phyloP scores from a whole-genome alignment of 176 grass and related monocot genomes.

The Miscanthus lutarioriparius region DNA sequence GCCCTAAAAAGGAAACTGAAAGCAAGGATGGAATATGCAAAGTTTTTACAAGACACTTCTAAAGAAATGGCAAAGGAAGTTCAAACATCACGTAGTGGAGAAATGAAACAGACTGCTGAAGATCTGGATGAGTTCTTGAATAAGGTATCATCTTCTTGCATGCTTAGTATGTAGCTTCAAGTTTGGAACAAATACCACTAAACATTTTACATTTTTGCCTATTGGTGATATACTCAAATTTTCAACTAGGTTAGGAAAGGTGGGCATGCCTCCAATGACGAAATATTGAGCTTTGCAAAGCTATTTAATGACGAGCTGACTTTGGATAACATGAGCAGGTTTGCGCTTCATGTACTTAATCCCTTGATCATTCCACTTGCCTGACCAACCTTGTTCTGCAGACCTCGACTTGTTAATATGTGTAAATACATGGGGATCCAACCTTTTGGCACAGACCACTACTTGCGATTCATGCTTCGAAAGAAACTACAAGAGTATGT shows the following conservation, averaged over 20 bases:
- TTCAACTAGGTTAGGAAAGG: constrained; percentile 84
- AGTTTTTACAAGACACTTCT: constrained; percentile 89
- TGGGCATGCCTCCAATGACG: constrained; percentile 82
- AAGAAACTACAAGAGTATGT: constrained; percentile 87
- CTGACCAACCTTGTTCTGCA: constrained; percentile 41
- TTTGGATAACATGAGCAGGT: constrained; percentile 98
- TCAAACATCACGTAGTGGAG: constrained; percentile 68
- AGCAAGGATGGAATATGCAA: constrained; percentile 95
- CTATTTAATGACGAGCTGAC: constrained; percentile 97
- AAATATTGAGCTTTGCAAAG: constrained; percentile 97
- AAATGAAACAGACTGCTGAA: constrained; percentile 90
- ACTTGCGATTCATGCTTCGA: constrained; percentile 89
- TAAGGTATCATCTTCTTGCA: constrained; percentile 52
- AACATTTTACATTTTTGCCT: neutral
- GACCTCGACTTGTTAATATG: constrained; percentile 93
- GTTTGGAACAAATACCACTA: constrained; percentile 22
- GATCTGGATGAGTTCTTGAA: constrained; percentile 91
- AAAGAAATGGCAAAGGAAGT: constrained; percentile 97
- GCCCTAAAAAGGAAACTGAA: constrained; percentile 82
- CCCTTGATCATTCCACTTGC: constrained; percentile 17
- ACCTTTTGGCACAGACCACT: constrained; percentile 92
- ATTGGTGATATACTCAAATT: constrained; percentile 36
- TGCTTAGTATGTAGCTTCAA: constrained; percentile 7
- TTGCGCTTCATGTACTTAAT: constrained; percentile 23
- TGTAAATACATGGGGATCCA: constrained; percentile 99